Percentiles rank a stretch among this genome's conserved stretches.
phyloP scores from a whole-genome alignment of 2,329 filamentous ascomycete species.

The Microdochium paspali region DNA sequence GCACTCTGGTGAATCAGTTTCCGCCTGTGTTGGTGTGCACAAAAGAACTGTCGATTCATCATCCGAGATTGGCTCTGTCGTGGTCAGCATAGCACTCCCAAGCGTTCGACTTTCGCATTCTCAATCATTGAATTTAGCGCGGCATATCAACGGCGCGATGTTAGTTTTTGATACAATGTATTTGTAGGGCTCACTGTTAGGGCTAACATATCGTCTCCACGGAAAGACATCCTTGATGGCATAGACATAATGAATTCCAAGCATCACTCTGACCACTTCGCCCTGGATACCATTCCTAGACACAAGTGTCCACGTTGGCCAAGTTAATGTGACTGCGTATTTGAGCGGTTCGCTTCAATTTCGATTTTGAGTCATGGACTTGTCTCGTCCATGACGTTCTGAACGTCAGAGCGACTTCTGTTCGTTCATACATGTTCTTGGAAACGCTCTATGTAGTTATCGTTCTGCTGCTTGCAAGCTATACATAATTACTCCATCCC shows the following conservation, averaged over 20 bases:
- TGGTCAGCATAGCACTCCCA: background rate
- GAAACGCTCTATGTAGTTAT: too few relatives aligned
- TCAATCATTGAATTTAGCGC: background rate
- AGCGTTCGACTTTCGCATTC: background rate
- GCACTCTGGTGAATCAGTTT: constrained; percentile 5
- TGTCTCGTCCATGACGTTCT: too few relatives aligned
- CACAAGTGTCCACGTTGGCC: too few relatives aligned
- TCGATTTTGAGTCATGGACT: too few relatives aligned
- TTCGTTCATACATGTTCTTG: too few relatives aligned
- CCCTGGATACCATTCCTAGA: too few relatives aligned
- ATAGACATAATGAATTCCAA: background rate
- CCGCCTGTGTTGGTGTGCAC: constrained; percentile 1
- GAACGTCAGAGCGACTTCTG: too few relatives aligned
- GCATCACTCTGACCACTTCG: too few relatives aligned
- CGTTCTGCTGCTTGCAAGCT: too few relatives aligned
- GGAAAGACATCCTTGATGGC: background rate
- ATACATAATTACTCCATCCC: constrained; percentile 17
- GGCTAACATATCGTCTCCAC: background rate
- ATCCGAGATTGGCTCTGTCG: too few relatives aligned
- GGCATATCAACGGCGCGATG: background rate
- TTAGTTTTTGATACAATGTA: background rate
- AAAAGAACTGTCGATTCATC: background rate
- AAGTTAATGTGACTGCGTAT: too few relatives aligned
- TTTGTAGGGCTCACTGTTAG: background rate
- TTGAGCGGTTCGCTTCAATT: too few relatives aligned